A percentile compares a stretch with the other conserved stretches of the same genome.
Conservation (phyloP, 257 asterid genomes). For the Scutellaria galericulata region DNA sequence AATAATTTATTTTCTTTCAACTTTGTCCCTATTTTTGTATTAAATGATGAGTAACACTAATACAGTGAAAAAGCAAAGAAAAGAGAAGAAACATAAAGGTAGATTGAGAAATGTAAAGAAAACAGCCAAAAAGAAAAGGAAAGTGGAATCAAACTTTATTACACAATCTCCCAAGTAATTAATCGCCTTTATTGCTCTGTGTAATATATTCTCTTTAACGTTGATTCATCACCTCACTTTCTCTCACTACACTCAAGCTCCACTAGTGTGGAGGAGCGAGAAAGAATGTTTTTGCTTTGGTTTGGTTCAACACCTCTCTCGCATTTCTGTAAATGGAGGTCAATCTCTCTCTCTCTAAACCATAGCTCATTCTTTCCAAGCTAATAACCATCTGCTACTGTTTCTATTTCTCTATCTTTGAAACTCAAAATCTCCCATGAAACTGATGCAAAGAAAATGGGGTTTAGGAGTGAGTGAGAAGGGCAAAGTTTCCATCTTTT, state of each 20-base stretch:
- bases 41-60: no score
- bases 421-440: conserved; percentile 18
- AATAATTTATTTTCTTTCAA: no score
- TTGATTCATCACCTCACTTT: conserved; percentile 4
- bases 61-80: background rate
- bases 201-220: conserved; percentile 29
- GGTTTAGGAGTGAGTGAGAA: no score
- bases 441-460: background rate
- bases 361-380: background rate
- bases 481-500: background rate
- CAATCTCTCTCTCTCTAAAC: background rate
- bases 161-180: background rate
- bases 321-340: no score
- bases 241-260: background rate
- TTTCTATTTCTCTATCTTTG: background rate
- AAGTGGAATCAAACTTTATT: background rate
- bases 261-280: background rate
- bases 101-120: no score
- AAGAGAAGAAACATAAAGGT: background rate
- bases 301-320: no score
- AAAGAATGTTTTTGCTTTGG: background rate
- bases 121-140: no score
- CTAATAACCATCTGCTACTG: background rate
- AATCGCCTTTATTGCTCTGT: conserved; percentile 18
- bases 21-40: no score